These are phyloP conservation scores for Mortierella sp. DNA, from an alignment of 371 early-diverging fungal species.

Conservation along the genomic window DNA sequence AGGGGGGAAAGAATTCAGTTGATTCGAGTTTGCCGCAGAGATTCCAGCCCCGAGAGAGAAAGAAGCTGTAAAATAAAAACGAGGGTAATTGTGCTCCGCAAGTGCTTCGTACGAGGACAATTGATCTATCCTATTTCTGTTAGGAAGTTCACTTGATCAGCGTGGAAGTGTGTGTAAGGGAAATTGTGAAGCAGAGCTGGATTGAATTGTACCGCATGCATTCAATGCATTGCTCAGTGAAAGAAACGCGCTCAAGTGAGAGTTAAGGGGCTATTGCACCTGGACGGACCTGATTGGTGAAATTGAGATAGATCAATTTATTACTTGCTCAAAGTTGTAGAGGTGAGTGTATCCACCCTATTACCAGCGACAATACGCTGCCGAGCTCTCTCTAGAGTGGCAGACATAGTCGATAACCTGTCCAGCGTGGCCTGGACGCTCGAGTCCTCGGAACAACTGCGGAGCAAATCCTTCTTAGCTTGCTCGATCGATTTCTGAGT, in stretches of 20 bases:
- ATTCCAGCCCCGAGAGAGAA: neutral
- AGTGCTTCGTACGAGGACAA: neutral
- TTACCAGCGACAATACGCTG: neutral
- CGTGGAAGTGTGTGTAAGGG: neutral
- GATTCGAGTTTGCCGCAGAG: constrained; percentile 3
- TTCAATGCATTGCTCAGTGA: neutral
- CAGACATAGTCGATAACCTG: neutral
- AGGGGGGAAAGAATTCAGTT: neutral
- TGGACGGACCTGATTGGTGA: constrained; percentile 2
- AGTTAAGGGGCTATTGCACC: constrained; percentile 4
- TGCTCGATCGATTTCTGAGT: neutral
- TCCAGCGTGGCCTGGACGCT: neutral
- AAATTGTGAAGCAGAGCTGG: neutral
- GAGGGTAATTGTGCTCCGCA: neutral
- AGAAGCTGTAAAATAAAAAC: neutral
- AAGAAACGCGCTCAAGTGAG: neutral
- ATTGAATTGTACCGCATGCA: neutral
- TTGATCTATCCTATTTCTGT: neutral
- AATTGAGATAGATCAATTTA: neutral
- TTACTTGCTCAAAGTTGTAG: neutral
- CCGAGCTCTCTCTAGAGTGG: neutral
- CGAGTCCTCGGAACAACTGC: neutral
- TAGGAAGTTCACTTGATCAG: neutral
- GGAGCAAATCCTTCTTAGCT: neutral
- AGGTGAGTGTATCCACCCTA: no score